phyloP scores from a whole-genome alignment of 2,329 filamentous ascomycete genomes.

The Hymenoscyphus linearis region DNA sequence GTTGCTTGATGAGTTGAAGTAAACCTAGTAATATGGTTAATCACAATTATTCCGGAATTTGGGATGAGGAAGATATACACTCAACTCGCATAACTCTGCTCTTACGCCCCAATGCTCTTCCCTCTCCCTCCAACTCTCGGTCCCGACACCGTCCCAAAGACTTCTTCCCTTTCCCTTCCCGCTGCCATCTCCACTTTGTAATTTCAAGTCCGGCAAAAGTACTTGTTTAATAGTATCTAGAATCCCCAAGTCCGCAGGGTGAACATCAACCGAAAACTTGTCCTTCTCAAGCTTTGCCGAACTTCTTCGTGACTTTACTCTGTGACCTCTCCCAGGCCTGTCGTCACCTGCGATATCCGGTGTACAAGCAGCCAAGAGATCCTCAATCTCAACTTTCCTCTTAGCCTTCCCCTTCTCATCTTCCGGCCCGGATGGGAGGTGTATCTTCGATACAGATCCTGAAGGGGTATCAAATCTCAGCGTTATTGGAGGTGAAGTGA shows the following conservation, averaged over 20 bases:
- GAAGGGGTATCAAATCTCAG: slow-evolving; percentile 14
- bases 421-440: slow-evolving; percentile 6
- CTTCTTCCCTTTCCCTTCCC: slow-evolving; percentile 2
- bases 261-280: slow-evolving; percentile 45
- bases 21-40: slow-evolving; percentile 36
- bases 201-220: slow-evolving; percentile 27
- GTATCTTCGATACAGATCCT: neutral
- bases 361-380: slow-evolving; percentile 32
- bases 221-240: slow-evolving; percentile 43
- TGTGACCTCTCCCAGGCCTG: slow-evolving; percentile 3
- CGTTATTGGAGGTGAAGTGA: slow-evolving; percentile 10
- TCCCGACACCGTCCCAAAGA: slow-evolving; percentile 5
- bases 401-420: slow-evolving; percentile 6
- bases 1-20: slow-evolving; percentile 44
- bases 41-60: slow-evolving; percentile 38
- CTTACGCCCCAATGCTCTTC: slow-evolving; percentile 32
- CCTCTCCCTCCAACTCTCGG: slow-evolving; percentile 25
- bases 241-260: slow-evolving; percentile 47
- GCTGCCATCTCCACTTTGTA: neutral
- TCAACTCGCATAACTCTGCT: slow-evolving; percentile 54
- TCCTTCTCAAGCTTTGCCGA: slow-evolving; percentile 48
- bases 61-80: slow-evolving; percentile 34
- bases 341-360: slow-evolving; percentile 36
- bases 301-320: slow-evolving; percentile 36
- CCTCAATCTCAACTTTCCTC: slow-evolving; percentile 9